phyloP scores from a whole-genome alignment of 495 filamentous ascomycete genomes.

The Lasiosphaeriaceae sp. region DNA sequence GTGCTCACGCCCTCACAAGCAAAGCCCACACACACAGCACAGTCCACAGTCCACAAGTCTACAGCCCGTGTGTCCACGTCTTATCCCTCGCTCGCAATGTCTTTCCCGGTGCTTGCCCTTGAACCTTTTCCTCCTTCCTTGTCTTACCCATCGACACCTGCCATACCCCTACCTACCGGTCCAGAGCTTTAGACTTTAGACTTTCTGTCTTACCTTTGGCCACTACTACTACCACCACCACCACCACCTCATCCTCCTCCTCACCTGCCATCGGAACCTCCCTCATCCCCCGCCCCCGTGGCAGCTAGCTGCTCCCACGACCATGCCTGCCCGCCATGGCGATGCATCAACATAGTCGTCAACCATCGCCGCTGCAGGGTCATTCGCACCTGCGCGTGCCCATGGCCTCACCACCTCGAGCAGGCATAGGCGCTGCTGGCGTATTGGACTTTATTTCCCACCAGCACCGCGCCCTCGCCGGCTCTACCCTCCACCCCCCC shows the following conservation, averaged over 20 bases:
- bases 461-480: constrained; percentile 20
- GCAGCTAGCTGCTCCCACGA: constrained; percentile 11
- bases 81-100: constrained; percentile 2
- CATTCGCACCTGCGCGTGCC: constrained; percentile 17
- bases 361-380: constrained; percentile 15
- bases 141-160: neutral
- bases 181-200: no score
- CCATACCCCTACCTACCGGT: no score
- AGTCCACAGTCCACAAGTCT: no score
- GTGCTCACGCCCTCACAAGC: constrained; percentile 18
- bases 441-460: constrained; percentile 26
- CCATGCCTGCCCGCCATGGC: constrained; percentile 32
- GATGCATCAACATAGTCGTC: constrained; percentile 19
- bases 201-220: no score
- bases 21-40: no score
- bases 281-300: neutral
- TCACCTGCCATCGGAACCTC: neutral
- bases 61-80: no score
- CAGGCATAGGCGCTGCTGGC: neutral
- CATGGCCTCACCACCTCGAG: constrained; percentile 7
- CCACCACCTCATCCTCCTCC: neutral
- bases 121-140: neutral
- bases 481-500: constrained; percentile 21
- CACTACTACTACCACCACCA: neutral
- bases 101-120: constrained; percentile 1